A percentile compares a stretch with the other conserved stretches of the same genome.
Evolutionary conservation across 371 early-diverging fungal genomes (phyloP).

Genomic region (Entomophthora muscae): DNA sequence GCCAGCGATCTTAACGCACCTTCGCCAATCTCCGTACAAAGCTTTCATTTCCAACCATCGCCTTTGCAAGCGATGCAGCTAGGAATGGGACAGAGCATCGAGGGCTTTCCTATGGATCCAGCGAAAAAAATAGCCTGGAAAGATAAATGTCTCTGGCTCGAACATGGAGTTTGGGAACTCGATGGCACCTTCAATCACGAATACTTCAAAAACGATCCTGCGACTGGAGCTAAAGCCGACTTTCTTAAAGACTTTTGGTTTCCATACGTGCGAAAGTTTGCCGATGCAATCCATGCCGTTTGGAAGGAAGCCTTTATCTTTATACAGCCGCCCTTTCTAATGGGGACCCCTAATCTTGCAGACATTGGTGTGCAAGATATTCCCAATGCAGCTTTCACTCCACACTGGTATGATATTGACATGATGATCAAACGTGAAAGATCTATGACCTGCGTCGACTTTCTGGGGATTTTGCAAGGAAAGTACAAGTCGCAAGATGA

Average conservation of each 20-base stretch:
- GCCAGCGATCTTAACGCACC: slow-evolving; percentile 22
- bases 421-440: slow-evolving; percentile 41
- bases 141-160: slow-evolving; percentile 41
- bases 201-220: slow-evolving; percentile 5
- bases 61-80: slow-evolving; percentile 39
- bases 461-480: slow-evolving; percentile 15
- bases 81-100: slow-evolving; percentile 30
- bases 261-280: slow-evolving; percentile 28
- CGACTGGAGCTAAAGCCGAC: slow-evolving; percentile 16
- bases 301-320: slow-evolving; percentile 34
- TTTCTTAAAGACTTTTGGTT: slow-evolving; percentile 29
- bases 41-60: slow-evolving; percentile 39
- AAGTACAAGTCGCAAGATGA: neutral
- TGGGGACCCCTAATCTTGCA: neutral
- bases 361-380: slow-evolving; percentile 12
- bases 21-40: slow-evolving; percentile 22
- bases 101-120: slow-evolving; percentile 25
- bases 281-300: slow-evolving; percentile 21
- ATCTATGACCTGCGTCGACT: slow-evolving; percentile 45
- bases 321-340: slow-evolving; percentile 26
- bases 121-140: slow-evolving; percentile 26
- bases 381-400: slow-evolving; percentile 38
- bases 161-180: slow-evolving; percentile 47
- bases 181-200: neutral
- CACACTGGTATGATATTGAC: slow-evolving; percentile 51